Percentiles rank a stretch among this genome's conserved stretches.
These are phyloP conservation scores for Xylona heveae DNA, from an alignment of 495 filamentous ascomycete genomes.

Conservation along the genomic window DNA sequence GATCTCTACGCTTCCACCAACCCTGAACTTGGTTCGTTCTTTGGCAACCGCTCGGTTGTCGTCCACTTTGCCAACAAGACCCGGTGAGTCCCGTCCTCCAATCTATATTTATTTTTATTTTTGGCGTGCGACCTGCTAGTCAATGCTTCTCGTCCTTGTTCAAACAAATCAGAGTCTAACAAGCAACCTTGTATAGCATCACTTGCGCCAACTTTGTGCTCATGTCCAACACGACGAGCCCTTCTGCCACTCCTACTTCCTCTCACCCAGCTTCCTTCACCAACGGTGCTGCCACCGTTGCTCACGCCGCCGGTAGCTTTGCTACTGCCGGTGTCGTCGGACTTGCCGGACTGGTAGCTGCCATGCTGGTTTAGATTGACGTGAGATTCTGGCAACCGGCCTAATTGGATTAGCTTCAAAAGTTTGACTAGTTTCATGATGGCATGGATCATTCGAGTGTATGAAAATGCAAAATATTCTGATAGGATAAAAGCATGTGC, in stretches of 20 bases:
- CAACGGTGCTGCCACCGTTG: neutral
- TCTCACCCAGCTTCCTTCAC: neutral
- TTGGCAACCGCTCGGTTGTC: constrained; percentile 62
- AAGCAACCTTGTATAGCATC: too few relatives aligned
- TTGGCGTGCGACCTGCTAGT: too few relatives aligned
- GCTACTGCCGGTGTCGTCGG: neutral
- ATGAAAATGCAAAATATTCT: too few relatives aligned
- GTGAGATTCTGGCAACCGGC: too few relatives aligned
- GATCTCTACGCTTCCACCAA: constrained; percentile 48
- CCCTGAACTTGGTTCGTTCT: constrained; percentile 36
- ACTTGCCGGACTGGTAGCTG: neutral
- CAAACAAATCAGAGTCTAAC: too few relatives aligned
- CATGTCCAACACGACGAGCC: neutral
- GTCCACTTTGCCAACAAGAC: constrained; percentile 53
- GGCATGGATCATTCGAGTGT: too few relatives aligned
- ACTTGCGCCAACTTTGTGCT: constrained; percentile 7
- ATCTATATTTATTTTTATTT: too few relatives aligned
- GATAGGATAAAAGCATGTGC: too few relatives aligned
- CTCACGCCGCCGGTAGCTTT: neutral
- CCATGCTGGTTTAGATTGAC: neutral
- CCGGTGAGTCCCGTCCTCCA: too few relatives aligned
- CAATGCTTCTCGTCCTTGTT: too few relatives aligned
- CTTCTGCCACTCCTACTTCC: neutral
- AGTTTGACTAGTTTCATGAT: too few relatives aligned
- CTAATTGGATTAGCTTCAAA: too few relatives aligned